These are phyloP conservation scores for Neurospora sublineolata DNA, from an alignment of 495 filamentous ascomycete genomes.

Conservation along the genomic window DNA sequence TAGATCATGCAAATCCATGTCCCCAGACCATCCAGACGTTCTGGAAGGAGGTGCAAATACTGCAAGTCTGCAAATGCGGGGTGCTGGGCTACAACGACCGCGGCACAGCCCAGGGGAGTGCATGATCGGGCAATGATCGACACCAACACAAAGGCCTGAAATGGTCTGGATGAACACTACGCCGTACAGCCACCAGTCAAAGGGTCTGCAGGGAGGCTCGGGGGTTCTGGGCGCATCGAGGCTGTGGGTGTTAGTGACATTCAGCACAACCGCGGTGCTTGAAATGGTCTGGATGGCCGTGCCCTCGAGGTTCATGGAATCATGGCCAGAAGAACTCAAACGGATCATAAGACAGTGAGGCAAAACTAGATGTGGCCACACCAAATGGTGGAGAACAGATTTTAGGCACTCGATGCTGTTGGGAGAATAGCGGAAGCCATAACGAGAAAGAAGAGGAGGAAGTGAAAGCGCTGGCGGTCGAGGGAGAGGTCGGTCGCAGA, in stretches of 20 bases:
- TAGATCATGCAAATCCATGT: not conserved
- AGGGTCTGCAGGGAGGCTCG: not conserved
- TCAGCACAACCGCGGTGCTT: not conserved
- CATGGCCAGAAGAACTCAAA: not conserved
- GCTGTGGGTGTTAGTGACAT: not conserved
- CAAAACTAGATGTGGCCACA: no score
- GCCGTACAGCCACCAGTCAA: not conserved
- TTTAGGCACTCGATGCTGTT: no score
- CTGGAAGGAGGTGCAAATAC: not conserved
- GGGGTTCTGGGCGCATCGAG: not conserved
- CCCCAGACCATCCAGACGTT: not conserved
- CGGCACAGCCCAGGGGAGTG: not conserved
- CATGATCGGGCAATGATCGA: not conserved
- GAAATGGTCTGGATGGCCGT: not conserved
- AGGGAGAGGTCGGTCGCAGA: not conserved
- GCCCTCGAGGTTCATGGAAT: not conserved
- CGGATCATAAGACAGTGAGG: no score
- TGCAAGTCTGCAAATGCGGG: not conserved
- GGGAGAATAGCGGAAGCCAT: no score
- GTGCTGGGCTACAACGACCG: not conserved
- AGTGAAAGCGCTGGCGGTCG: no score
- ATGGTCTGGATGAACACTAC: not conserved
- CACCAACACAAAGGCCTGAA: not conserved
- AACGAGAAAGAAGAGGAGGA: no score
- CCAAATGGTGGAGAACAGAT: no score